Evolutionary conservation across 2,329 filamentous ascomycete genomes (phyloP), one percentile per base, ranked within the genome.

Genomic region (Colletotrichum noveboracense): DNA sequence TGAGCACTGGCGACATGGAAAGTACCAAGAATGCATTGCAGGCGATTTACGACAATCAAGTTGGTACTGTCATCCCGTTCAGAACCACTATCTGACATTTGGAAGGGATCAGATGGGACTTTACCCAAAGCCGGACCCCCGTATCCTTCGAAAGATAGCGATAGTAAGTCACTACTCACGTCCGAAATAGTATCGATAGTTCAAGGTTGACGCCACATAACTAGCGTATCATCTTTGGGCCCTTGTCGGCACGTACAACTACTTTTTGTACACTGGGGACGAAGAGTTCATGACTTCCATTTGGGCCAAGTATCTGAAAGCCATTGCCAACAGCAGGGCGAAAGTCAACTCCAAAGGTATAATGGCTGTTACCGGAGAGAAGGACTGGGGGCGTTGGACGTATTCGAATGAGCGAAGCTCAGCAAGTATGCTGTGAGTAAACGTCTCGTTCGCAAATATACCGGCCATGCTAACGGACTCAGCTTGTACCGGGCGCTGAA

Each of bases 111-210:
- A 28, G 84, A 87, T 65, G 88, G 88, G 6, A 81, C 81, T 7
- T 82, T 90, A 14, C 89, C 89, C 0, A 89, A 90, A 74, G 88
- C 87, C 2, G 88, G 88, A 2, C 81, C 82, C 7, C 88, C 88
- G 1, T 87, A 82, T 28, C 74, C 80, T 2, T 77, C 62, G 4
- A 66, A 48, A 16, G 62, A 66, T 6, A 66, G 62, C 26, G 62
- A 66, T 28, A 66, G 32, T 66, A 48, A 38, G 62, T 16, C 38
- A 24, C 24, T 24, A 24, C 24, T 24, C 24, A 24, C 24, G 24
- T 24, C 24, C 24, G 24, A 24, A 24, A 24, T 24, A 24, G 24
- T 24, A 24, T 24, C 4, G 24, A 24, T 24, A 24, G 24, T 24
- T 24, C 24, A 24, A 24, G 24, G 24, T 24, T 24, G 24, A 24